phyloP scores from a whole-genome alignment of 192 early-diverging fungal genomes.

The Phlyctochytrium planicorne region DNA sequence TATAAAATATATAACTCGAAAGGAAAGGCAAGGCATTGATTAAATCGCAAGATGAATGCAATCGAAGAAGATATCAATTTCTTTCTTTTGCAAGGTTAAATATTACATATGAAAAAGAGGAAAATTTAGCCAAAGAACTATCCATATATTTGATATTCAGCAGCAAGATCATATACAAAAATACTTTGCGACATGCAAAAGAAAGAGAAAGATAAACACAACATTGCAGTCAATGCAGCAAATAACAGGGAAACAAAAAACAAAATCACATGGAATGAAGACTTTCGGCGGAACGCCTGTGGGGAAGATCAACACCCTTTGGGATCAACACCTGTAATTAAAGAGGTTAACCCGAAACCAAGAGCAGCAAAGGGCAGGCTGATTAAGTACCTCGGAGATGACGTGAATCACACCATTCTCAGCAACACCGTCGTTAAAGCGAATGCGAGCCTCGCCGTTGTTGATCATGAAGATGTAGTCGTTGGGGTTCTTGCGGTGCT shows the following conservation, averaged over 20 bases:
- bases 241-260: not conserved
- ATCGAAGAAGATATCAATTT: no score
- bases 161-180: not conserved
- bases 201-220: not conserved
- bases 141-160: no score
- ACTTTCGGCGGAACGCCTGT: conserved; percentile 7
- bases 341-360: no score
- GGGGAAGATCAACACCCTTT: conserved; percentile 28
- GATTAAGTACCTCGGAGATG: conserved; percentile 29
- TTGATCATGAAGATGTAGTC: conserved; percentile 37
- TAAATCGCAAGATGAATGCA: no score
- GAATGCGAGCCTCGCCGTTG: conserved; percentile 30
- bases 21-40: no score
- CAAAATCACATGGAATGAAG: not conserved
- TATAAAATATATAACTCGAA: no score
- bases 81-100: no score
- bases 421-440: conserved; percentile 5
- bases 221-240: not conserved
- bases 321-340: no score
- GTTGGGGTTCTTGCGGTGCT: not conserved
- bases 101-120: no score
- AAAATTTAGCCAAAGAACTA: no score
- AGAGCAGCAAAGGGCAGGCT: no score
- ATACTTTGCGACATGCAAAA: not conserved
- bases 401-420: conserved; percentile 41